Evolutionary conservation across 2,329 filamentous ascomycete species (phyloP), one percentile per base, ranked within the genome.

Genomic region (Ceratocystis albifundus): DNA sequence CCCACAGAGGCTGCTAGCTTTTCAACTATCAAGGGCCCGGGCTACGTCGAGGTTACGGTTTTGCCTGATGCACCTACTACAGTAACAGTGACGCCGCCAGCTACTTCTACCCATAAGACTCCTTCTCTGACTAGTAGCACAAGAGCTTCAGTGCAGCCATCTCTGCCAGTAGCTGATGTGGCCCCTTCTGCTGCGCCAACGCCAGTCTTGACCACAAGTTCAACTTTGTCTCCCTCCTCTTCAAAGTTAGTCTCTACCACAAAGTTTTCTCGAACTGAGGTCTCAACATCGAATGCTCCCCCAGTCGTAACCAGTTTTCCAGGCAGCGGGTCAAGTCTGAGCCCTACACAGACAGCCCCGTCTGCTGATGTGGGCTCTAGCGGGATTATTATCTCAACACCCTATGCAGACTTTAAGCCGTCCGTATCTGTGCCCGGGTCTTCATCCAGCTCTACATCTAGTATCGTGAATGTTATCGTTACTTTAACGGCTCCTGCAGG

Each of bases 11-110:
- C 53, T 1, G 12, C 17, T 2, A 12, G 17, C 7, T 2, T 30
- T 57, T 32, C 53, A 57, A 25, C 25, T 32, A 17, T 30, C 32
- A 4, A 17, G 12, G 6, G 44, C 8, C 61, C 45, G 45, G 17
- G 22, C 6, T 63, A 63, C 28, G 17, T 63, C 8, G 44, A 50
- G 20, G 61, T 63, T 28, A 63, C 61, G 6, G 61, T 63, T 7
- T 8, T 63, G 25, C 61, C 61, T 20, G 61, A 63, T 50, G 30
- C n/a, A 12, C 45, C 45, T 7, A 63, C 44, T 22, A 63, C 61
- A 28, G 64, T 65, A 25, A 59, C 55, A 17, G 53, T 65, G 20
- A 46, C 53, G 1, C 28, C 44, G 25, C 30, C 20, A 12, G 50
- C 17, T 22, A 32, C 48, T 36, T 46, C 50, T 12, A 46, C 22